phyloP scores from a whole-genome alignment of 2,329 filamentous ascomycete genomes.

The Venturia pyrina region DNA sequence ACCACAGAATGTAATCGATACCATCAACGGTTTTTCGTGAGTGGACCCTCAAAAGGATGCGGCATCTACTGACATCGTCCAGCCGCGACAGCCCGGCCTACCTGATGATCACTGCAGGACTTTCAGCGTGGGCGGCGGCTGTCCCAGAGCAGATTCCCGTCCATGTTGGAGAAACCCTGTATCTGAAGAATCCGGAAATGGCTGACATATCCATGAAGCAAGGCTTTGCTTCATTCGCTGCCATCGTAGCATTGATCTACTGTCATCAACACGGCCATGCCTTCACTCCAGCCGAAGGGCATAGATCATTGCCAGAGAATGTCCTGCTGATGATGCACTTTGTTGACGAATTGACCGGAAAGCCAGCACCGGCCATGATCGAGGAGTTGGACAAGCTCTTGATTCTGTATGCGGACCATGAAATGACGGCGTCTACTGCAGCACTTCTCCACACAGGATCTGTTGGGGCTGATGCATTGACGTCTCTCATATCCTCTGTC shows the following conservation, averaged over 20 bases:
- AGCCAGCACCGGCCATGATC: slow-evolving; percentile 40
- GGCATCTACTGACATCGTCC: neutral
- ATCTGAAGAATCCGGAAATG: slow-evolving; percentile 34
- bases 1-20: neutral
- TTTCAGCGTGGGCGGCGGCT: slow-evolving; percentile 30
- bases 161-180: slow-evolving; percentile 29
- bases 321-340: slow-evolving; percentile 46
- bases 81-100: neutral
- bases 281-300: slow-evolving; percentile 39
- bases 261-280: slow-evolving; percentile 43
- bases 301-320: slow-evolving; percentile 40
- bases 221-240: slow-evolving; percentile 43
- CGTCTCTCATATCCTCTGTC: slow-evolving; percentile 41
- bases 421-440: slow-evolving; percentile 48
- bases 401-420: slow-evolving; percentile 49
- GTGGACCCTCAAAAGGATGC: neutral
- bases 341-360: slow-evolving; percentile 37
- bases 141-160: slow-evolving; percentile 12
- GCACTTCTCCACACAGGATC: slow-evolving; percentile 47
- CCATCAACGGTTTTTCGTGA: neutral
- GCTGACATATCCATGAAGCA: slow-evolving; percentile 45
- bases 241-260: slow-evolving; percentile 41
- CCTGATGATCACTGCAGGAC: slow-evolving; percentile 25
- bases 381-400: slow-evolving; percentile 44
- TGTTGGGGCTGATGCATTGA: slow-evolving; percentile 45